These are phyloP conservation scores for Erodium moschatum DNA, from an alignment of 441 rosid genomes.

Conservation along the genomic window DNA sequence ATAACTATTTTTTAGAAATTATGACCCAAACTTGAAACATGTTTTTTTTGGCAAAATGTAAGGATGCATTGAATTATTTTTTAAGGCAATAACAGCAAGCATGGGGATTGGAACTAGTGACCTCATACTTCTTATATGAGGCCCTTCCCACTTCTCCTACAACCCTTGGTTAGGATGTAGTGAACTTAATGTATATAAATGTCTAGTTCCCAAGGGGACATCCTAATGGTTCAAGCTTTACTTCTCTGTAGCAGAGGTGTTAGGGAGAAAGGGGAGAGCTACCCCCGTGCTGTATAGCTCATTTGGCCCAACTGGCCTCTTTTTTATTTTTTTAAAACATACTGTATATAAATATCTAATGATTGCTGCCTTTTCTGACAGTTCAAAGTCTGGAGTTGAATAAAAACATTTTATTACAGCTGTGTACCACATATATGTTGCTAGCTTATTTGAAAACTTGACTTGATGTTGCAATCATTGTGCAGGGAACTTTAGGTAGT, in stretches of 20 bases:
- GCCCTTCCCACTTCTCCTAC: not conserved
- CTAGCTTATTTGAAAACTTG: no score
- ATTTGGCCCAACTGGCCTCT: constrained; percentile 2
- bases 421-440: not conserved
- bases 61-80: not conserved
- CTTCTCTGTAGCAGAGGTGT: not conserved
- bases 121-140: not conserved
- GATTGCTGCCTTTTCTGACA: not conserved
- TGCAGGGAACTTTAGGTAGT: no score
- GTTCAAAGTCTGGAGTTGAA: not conserved
- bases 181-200: not conserved
- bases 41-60: not conserved
- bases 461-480: no score
- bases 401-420: not conserved
- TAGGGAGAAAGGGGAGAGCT: not conserved
- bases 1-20: not conserved
- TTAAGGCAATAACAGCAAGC: not conserved
- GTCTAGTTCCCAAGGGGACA: not conserved
- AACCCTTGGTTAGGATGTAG: not conserved
- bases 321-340: not conserved
- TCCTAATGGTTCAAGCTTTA: not conserved
- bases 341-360: not conserved
- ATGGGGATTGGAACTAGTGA: not conserved
- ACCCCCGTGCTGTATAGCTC: not conserved
- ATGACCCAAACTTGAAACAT: not conserved